Base-by-base conservation (phyloP, 2,329 filamentous ascomycete species). In the Rutstroemia sp. region DNA sequence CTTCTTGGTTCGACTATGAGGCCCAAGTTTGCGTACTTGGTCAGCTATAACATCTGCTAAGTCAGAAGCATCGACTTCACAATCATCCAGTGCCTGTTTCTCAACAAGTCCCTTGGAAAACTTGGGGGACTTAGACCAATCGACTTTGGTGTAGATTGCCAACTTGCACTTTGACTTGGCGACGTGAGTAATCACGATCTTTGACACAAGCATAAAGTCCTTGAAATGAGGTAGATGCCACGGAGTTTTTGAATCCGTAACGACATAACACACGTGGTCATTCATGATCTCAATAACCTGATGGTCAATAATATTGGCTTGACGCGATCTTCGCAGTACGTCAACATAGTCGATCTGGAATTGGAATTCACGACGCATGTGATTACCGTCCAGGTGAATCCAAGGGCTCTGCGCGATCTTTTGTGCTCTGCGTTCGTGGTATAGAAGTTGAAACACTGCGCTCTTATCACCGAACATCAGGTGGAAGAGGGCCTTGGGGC, bases 391-490 rank as follows among this genome's bases (percentile, higher is more conserved):
- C 3, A 82, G 76, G 49, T 84, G 77, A 17, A 78, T 76, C 94
- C 94, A 99, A 0, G 92, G 89, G 0, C 89, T 88, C 71, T 96
- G 92, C 2, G 87, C 83, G 60, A 96, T 91, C 60, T 86, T 83
- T 69, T 86, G 82, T 14, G 88, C 89, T 65, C 85, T 81, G 51
- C 88, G 81, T 69, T 95, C 90, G 68, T 56, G 56, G n/a, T 58
- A 54, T 27, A 58, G 48, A 14, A 45, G n/a, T 37, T 55, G 55
- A 73, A 96, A 99, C 41, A 97, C 86, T 37, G 92, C 89, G 69
- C 89, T 95, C 73, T 92, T 95, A 71, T 99, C 94, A 39, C 94
- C 94, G 71, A 97, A 99, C 51, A 99, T 80, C 16, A 97, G 89
- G 68, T 97, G 92, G 71, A 97, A 99, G 57, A 96, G 84, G 0